Evolutionary conservation across 177 flowering plant species (phyloP), one percentile per base, ranked within the genome.

Genomic region (Telopea speciosissima): DNA sequence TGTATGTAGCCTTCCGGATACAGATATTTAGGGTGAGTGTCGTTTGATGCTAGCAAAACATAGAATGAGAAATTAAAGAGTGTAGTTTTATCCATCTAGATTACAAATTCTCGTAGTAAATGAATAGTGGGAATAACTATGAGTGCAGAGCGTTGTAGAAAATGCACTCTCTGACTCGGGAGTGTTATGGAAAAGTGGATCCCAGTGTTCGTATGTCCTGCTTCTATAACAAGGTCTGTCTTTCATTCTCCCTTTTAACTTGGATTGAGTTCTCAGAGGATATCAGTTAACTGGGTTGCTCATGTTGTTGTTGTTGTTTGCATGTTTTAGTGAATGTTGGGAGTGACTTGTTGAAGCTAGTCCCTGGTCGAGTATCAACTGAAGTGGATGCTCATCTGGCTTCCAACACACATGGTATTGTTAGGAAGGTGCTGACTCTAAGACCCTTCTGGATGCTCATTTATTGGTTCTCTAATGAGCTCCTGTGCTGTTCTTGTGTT

Each of bases 1-100:
- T 16, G 91, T 96, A 19, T 88, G 87, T 65, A 78, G 97, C 72
- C 98, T 93, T 60, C 98, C 98, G 1, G 96, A 96, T 78, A 90
- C 98, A 1, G n/a, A 86, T 82, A 49, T 93, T 96, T 70, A 85
- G 81, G 88, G 99, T 96, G 81, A 79, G 76, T 36, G 5, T 8
- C 52, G 17, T 12, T 12, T 54, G 14, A 44, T 13, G 49, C 11
- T 44, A 44, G 49, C 13, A 44, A 44, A 44, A 44, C 2, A 44
- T 9, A 44, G 14, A 44, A 44, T 13, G 14, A 44, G 49, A 44
- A 13, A 44, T 44, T 6, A 44, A 8, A 2, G 8, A 8, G n/a
- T 54, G 59, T 54, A 13, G 14, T 16, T 54, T 54, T 19, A 54
- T 28, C 31, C 31, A 28, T 28, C 31, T 28, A 28, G 31, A 1